Base-by-base conservation (phyloP, 441 rosid species). In the Dalechampia spathulata region DNA sequence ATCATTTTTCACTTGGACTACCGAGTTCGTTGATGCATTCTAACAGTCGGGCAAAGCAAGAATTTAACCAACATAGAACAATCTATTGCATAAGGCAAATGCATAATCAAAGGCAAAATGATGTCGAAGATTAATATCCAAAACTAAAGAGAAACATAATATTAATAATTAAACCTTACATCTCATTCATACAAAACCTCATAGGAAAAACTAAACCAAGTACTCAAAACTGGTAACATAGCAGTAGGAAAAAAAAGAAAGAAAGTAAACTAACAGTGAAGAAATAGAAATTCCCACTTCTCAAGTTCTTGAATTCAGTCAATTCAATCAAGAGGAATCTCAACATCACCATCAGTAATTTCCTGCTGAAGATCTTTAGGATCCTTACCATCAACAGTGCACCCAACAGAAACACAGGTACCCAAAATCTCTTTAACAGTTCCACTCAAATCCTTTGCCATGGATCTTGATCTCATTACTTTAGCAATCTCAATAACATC, bases 331-430 rank as follows among this genome's bases (percentile, higher is more conserved):
- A 50, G 58, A 34, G 93, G 93, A 41, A 87, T 25, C 39, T 73
- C 94, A 32, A 87, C 72, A 9, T 81, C 94, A 26, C 96, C 96
- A 15, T 81, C 88, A 41, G 70, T 61, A 40, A 87, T 83, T 71
- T 85, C 96, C 61, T 83, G 72, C 65, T 85, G 91, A 49, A 85
- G 71, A 66, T 83, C 89, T 68, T 80, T 85, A 0, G 94, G 94
- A 58, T 85, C 75, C 73, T 88, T 85, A 12, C 83, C 89, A 61
- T 88, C 94, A 4, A 85, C 96, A n/a, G 83, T 81, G 41, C 96
- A 88, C 13, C 94, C 91, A 39, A 88, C 94, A 1, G 89, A 85
- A 0, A 88, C 96, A 19, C 94, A 88, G 11, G 96, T 88, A 5
- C 94, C 96, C 7, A 88, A 55, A 19, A 88, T 88, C 76, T 88